These are phyloP conservation scores for Nemania sp. DNA, from an alignment of 2,329 filamentous ascomycete species.

Conservation along the genomic window DNA sequence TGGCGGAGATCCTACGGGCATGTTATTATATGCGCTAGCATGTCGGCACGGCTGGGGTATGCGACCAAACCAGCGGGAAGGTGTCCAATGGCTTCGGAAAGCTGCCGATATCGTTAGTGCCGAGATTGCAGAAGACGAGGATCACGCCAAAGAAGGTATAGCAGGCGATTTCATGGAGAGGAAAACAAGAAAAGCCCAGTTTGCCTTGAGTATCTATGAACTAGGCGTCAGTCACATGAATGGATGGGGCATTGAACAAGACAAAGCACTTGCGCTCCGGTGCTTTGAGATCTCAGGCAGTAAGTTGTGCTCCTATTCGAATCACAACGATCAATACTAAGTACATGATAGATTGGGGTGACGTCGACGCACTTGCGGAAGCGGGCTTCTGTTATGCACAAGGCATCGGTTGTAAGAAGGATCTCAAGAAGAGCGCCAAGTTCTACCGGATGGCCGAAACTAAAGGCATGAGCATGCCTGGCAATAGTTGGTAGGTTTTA, in stretches of 20 bases:
- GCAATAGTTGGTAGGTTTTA: constrained; percentile 85
- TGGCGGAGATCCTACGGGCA: constrained; percentile 85
- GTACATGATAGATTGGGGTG: constrained; percentile 73
- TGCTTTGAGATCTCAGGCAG: constrained; percentile 96
- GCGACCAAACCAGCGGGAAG: constrained; percentile 87
- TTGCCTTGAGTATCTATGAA: constrained; percentile 94
- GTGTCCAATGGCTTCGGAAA: constrained; percentile 88
- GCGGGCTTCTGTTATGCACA: constrained; percentile 96
- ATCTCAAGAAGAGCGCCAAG: constrained; percentile 89
- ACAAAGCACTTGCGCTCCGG: constrained; percentile 82
- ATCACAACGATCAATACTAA: constrained; percentile 33
- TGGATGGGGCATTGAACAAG: constrained; percentile 94
- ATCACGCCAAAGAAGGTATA: constrained; percentile 65
- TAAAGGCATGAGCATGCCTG: constrained; percentile 96
- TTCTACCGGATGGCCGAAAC: constrained; percentile 90
- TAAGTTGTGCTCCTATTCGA: constrained; percentile 49
- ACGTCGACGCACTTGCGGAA: constrained; percentile 90
- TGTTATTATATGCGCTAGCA: constrained; percentile 93
- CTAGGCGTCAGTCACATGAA: constrained; percentile 97
- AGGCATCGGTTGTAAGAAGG: constrained; percentile 92
- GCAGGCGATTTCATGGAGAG: constrained; percentile 68
- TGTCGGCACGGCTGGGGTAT: constrained; percentile 98
- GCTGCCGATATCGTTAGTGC: constrained; percentile 83
- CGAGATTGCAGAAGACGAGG: constrained; percentile 83
- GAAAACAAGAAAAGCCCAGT: constrained; percentile 87